phyloP scores from a whole-genome alignment of 202 grass and related monocot species.

The Schoenoplectus triqueter region DNA sequence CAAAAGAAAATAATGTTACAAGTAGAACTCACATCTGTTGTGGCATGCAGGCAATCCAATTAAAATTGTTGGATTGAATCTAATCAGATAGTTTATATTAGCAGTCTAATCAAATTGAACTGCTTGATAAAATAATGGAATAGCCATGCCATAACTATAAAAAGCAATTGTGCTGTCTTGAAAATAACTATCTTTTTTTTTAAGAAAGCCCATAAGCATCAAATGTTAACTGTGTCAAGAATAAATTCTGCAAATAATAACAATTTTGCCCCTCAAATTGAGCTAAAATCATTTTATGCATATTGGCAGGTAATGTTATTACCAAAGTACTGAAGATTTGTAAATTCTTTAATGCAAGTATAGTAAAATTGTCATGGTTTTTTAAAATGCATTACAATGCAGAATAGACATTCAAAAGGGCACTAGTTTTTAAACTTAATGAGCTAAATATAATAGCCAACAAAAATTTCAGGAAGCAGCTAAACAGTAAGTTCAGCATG shows the following conservation, averaged over 20 bases:
- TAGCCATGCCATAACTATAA: not conserved
- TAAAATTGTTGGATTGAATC: not conserved
- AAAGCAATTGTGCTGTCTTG: not conserved
- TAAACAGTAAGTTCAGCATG: constrained; percentile 78
- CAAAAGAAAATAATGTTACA: not conserved
- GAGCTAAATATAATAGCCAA: constrained; percentile 19
- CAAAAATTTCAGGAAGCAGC: constrained; percentile 73
- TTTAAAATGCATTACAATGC: not conserved
- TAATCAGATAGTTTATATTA: constrained; percentile 10
- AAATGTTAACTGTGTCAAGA: not conserved
- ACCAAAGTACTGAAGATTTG: not conserved
- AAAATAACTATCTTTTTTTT: not conserved
- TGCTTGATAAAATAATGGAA: not conserved
- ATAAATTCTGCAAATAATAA: constrained; percentile 17
- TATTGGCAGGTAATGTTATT: not conserved
- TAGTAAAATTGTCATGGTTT: not conserved
- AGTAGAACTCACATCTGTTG: not conserved
- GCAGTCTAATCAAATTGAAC: not conserved
- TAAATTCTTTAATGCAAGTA: constrained; percentile 7
- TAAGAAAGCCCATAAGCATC: too few relatives aligned
- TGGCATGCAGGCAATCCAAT: not conserved
- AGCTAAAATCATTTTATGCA: not conserved
- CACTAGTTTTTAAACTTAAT: constrained; percentile 18
- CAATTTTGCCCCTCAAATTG: not conserved
- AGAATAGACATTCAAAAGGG: not conserved